Evolutionary conservation across 805 yeast species (phyloP).

Genomic region (Yarrowia porcina): DNA sequence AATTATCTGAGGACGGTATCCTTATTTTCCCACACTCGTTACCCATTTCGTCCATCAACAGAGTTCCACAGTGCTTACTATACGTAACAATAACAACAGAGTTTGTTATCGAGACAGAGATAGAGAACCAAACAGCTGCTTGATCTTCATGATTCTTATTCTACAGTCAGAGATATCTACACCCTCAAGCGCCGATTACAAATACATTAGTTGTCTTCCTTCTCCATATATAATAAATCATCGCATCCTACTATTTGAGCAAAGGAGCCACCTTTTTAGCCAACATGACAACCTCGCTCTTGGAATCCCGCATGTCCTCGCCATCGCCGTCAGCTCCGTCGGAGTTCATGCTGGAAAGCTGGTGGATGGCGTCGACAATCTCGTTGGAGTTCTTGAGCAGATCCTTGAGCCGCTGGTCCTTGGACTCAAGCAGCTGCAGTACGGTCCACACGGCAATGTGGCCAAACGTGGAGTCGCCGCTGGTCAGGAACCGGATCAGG

Average conservation of each 20-base stretch:
- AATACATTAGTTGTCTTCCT: slow-evolving; percentile 26
- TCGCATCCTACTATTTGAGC: slow-evolving; percentile 23
- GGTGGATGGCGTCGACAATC: slow-evolving; percentile 37
- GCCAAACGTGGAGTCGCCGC: slow-evolving; percentile 90
- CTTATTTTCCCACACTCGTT: not conserved
- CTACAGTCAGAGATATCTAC: not conserved
- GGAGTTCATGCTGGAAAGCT: slow-evolving; percentile 34
- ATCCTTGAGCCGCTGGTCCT: slow-evolving; percentile 53
- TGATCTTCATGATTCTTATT: too few relatives aligned
- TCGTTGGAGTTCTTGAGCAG: slow-evolving; percentile 38
- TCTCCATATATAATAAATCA: slow-evolving; percentile 23
- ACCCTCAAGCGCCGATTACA: not conserved
- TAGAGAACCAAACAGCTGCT: too few relatives aligned
- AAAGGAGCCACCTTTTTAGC: slow-evolving; percentile 26
- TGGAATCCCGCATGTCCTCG: slow-evolving; percentile 23
- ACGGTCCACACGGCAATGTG: slow-evolving; percentile 98
- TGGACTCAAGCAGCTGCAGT: slow-evolving; percentile 85
- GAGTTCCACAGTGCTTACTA: not conserved
- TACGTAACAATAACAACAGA: not conserved
- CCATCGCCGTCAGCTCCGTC: slow-evolving; percentile 24
- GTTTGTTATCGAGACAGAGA: not conserved
- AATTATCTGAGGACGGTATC: not conserved
- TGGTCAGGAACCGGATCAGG: slow-evolving; percentile 70
- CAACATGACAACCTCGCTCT: slow-evolving; percentile 26
- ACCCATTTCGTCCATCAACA: not conserved